Base-by-base conservation (phyloP, 306 rosid genomes). In the Rosa chinensis region DNA sequence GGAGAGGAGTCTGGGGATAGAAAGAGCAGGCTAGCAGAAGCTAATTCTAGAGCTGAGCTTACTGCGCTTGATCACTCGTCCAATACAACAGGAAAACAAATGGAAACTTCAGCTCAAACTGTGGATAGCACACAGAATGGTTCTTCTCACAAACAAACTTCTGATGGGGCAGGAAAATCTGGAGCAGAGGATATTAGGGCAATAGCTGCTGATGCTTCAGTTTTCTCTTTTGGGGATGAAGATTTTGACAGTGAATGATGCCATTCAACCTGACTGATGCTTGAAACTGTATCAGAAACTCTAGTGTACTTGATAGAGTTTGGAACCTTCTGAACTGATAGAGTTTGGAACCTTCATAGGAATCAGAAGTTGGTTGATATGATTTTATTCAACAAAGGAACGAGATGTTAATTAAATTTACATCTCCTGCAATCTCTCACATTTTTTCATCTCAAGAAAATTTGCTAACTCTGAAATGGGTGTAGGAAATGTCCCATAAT, bases 141-240 rank as follows among this genome's bases (percentile, higher is more conserved):
- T 81, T 81, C 82, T 75, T 80, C 85, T 23, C 78, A 83, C 74
- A 82, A 75, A 85, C 52, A 82, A 50, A 78, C 83, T 61, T 25
- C 40, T 37, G 87, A 85, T 40, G 79, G 78, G 70, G 47, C 56
- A 47, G 72, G 72, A 79, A 81, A 79, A 72, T 73, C 10, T 9
- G 89, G 90, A 63, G 84, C 74, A 59, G 88, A 78, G 75, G 94
- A 92, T 48, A 80, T 95, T 76, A 93, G 90, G 84, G 91, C 99
- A 73, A 91, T 95, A 59, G 97, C 99, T 21, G 99, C 99, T 3
- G 99, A 95, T 88, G 97, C 97, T 77, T 95, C 99, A 16, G 97
- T 92, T 77, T 95, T 95, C 86, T 72, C 92, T 56, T 95, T 95
- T 16, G 98, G 96, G 71, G 98, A 95, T 80, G 92, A 86, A 67